phyloP scores from a whole-genome alignment of 257 asterid genomes.

The Striga asiatica region DNA sequence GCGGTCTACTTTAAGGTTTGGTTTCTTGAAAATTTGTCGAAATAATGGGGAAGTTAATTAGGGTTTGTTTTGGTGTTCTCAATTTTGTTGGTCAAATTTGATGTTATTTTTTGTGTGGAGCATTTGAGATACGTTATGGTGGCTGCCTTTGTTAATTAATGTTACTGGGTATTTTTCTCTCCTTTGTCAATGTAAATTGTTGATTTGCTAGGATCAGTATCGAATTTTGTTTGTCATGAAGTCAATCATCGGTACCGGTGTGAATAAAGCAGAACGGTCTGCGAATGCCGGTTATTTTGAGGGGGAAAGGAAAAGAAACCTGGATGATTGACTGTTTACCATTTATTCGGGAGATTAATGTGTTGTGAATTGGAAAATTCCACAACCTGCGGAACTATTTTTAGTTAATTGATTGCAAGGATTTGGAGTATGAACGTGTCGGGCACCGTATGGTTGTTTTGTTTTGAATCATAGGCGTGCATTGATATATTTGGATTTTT shows the following conservation, averaged over 20 bases:
- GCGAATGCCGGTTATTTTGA: background rate
- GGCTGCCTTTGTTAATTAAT: background rate
- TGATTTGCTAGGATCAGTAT: background rate
- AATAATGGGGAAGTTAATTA: no score
- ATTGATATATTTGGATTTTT: background rate
- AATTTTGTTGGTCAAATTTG: conserved; percentile 3
- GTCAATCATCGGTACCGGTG: no score
- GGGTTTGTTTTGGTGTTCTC: background rate
- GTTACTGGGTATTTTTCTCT: background rate
- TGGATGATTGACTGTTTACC: no score
- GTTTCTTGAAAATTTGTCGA: background rate
- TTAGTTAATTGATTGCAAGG: background rate
- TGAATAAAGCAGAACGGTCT: no score
- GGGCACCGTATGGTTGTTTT: background rate
- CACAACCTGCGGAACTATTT: background rate
- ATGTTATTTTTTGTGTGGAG: background rate
- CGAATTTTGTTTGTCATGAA: background rate
- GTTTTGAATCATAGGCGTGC: background rate
- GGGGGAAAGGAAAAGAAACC: no score
- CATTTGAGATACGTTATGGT: conserved; percentile 1
- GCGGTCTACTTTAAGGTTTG: conserved; percentile 81
- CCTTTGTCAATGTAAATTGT: background rate
- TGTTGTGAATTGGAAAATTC: background rate
- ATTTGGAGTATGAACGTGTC: background rate
- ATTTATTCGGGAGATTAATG: no score